Conservation (phyloP, 2,329 filamentous ascomycete species). For the Epicoccum sorghinum region DNA sequence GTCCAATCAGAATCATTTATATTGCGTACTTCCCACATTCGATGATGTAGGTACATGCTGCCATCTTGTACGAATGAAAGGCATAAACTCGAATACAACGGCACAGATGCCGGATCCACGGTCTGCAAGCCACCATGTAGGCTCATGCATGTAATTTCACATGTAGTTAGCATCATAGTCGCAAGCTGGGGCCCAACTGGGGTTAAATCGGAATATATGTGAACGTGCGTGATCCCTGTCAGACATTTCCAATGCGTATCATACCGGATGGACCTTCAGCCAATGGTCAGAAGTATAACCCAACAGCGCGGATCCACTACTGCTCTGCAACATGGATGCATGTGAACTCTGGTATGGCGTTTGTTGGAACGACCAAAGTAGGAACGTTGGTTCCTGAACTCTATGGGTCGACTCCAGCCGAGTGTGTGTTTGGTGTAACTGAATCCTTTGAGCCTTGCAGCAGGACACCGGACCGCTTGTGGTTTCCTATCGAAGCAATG, state of each 20-base stretch:
- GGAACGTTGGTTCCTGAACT: constrained; percentile 9
- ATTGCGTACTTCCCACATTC: constrained; percentile 4
- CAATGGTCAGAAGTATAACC: constrained; percentile 5
- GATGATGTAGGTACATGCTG: not conserved
- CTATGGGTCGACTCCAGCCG: not conserved
- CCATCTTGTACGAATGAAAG: constrained; percentile 2
- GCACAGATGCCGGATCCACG: constrained; percentile 14
- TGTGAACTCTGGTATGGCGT: constrained; percentile 1
- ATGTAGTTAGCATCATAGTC: constrained; percentile 12
- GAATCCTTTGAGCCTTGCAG: not conserved
- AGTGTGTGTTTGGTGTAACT: not conserved
- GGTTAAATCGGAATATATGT: constrained; percentile 15
- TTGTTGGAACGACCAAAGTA: not conserved
- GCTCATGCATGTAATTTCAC: constrained; percentile 8
- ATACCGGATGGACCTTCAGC: not conserved
- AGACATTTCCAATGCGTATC: not conserved
- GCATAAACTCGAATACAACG: constrained; percentile 3
- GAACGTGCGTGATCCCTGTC: constrained; percentile 1
- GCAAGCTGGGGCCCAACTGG: constrained; percentile 5
- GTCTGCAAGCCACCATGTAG: constrained; percentile 12
- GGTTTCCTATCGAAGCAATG: not conserved
- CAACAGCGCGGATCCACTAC: not conserved
- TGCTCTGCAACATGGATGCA: not conserved
- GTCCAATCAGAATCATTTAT: constrained; percentile 4
- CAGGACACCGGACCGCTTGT: not conserved